phyloP scores from a whole-genome alignment of 805 yeast genomes.

The Candida coquimbonensis region DNA sequence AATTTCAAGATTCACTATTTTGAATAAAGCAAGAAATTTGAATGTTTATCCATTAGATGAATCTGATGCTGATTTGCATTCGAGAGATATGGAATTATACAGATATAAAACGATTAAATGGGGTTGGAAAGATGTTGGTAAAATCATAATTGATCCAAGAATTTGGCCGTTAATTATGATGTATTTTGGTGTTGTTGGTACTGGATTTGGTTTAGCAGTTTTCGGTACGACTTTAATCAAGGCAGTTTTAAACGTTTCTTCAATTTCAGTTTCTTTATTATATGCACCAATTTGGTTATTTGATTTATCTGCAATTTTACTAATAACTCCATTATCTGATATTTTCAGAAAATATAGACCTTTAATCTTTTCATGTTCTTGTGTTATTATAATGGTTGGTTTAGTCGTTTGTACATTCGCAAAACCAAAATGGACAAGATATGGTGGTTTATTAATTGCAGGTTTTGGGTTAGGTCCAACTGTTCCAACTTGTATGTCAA shows the following conservation, averaged over 20 bases:
- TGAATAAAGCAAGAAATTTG: slow-evolving; percentile 13
- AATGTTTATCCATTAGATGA: slow-evolving; percentile 41
- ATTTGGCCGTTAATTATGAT: slow-evolving; percentile 77
- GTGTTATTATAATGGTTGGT: slow-evolving; percentile 66
- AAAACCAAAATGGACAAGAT: slow-evolving; percentile 62
- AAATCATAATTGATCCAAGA: slow-evolving; percentile 53
- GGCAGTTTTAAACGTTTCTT: slow-evolving; percentile 49
- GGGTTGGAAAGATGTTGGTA: slow-evolving; percentile 51
- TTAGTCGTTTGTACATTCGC: slow-evolving; percentile 74
- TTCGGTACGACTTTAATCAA: slow-evolving; percentile 75
- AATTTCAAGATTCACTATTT: slow-evolving; percentile 6
- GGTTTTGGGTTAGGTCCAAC: slow-evolving; percentile 91
- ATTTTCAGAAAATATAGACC: slow-evolving; percentile 52
- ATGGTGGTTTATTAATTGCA: slow-evolving; percentile 73
- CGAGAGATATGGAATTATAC: slow-evolving; percentile 49
- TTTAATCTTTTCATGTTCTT: slow-evolving; percentile 52
- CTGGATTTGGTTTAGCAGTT: slow-evolving; percentile 82
- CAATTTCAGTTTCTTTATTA: slow-evolving; percentile 65
- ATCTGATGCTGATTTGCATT: slow-evolving; percentile 50
- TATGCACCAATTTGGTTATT: slow-evolving; percentile 91
- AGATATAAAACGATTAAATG: slow-evolving; percentile 39
- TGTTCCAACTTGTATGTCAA: slow-evolving; percentile 81
- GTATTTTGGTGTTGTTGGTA: slow-evolving; percentile 91
- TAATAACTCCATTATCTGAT: slow-evolving; percentile 79
- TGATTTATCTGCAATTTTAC: slow-evolving; percentile 67